Evolutionary conservation across 305 asterid species (phyloP), one percentile per base, ranked within the genome.

Genomic region (Caryopteris hybrid): DNA sequence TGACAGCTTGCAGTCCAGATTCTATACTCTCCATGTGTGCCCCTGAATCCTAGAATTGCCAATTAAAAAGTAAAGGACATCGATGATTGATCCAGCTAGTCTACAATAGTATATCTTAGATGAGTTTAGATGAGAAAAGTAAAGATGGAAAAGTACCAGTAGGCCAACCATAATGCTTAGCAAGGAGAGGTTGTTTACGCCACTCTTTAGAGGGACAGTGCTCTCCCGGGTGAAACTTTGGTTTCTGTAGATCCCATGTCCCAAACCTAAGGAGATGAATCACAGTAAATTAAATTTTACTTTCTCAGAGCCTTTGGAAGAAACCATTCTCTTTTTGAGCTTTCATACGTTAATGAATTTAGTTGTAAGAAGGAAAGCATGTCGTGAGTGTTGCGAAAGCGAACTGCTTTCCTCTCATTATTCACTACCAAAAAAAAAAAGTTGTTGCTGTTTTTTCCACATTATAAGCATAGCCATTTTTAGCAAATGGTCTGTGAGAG

Each of bases 151-250:
- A 5, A 73, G 1, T 85, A 92, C 98, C 76, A 91, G 97, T 67
- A 90, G 56, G 17, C 97, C 98, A 76, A 90, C 89, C 80, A 79
- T 88, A 67, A 55, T 79, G 74, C 98, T 90, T 23, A 93, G 85
- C 82, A 93, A 74, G 18, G 98, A 86, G 58, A 93, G 79, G 46
- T 77, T 81, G 73, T 86, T 88, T 25, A 21, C 74, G 58, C 96
- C 97, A 23, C 64, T 39, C 25, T 62, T 54, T 17, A 93, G 51
- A 68, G 73, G 64, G 25, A 77, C 61, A 1, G 20, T 73, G 36
- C 73, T 75, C 58, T 81, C 74, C 59, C 84, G 23, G 8, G 72
- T 77, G 72, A 88, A 90, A 52, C 80, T 31, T 65, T 68, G 45
- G 47, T 77, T 80, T 61, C 70, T 70, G 25, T 23, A 64, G 13